phyloP scores from a whole-genome alignment of 2,329 filamentous ascomycete species.

The Colletotrichum karsti region DNA sequence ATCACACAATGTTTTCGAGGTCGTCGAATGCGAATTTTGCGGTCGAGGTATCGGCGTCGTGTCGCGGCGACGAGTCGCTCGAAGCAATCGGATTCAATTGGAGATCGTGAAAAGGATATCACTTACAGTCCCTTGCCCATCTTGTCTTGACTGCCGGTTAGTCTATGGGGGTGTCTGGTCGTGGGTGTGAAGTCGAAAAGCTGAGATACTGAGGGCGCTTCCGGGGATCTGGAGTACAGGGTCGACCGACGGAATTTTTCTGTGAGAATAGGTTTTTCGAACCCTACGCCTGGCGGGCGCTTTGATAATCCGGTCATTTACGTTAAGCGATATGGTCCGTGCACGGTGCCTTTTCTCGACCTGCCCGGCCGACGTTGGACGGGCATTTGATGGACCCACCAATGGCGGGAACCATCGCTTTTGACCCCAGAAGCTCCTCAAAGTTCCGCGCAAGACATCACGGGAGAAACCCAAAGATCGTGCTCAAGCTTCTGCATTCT shows the following conservation, averaged over 20 bases:
- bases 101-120: not conserved
- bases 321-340: slow-evolving; percentile 19
- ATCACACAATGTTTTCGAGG: not conserved
- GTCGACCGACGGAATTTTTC: not conserved
- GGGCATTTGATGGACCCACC: not conserved
- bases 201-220: not conserved
- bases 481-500: not conserved
- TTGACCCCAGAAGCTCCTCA: not conserved
- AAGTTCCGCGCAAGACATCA: not conserved
- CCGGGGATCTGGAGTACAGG: slow-evolving; percentile 15
- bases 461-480: not conserved
- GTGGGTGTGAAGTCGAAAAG: slow-evolving; percentile 22
- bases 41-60: not conserved
- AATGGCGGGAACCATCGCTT: not conserved
- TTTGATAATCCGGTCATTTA: not conserved
- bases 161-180: slow-evolving; percentile 30
- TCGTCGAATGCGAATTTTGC: not conserved
- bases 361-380: not conserved
- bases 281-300: slow-evolving; percentile 13
- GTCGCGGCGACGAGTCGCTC: not conserved
- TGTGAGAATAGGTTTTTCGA: slow-evolving; percentile 23
- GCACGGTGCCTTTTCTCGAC: not conserved
- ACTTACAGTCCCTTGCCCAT: slow-evolving; percentile 74
- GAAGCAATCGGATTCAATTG: not conserved
- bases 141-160: slow-evolving; percentile 47